Base-by-base conservation (phyloP, 2,329 filamentous ascomycete species). In the Didymella arachidicola region DNA sequence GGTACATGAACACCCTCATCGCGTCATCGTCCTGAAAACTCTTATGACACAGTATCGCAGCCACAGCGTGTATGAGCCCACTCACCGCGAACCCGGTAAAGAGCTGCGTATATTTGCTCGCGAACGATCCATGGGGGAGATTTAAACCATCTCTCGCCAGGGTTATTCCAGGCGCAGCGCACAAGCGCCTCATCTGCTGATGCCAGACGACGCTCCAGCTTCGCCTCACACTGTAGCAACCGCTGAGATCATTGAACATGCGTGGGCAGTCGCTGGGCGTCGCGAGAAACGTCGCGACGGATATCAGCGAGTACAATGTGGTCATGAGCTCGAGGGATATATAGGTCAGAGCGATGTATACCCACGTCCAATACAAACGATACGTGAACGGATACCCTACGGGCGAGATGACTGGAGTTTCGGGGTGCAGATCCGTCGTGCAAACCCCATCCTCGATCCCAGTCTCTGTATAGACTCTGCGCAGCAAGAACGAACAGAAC, bases 21-120 rank as follows among this genome's bases (percentile, higher is more conserved):
- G 65, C 58, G 0, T 43, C 60, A 39, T 69, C 63, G 14, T 69
- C 69, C 2, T 65, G 41, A 8, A 60, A 58, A 5, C 57, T 61
- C 1, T 48, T 30, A 53, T 63, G 49, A 4, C 47, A 52, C 8
- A 70, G 48, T 59, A 72, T 68, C 4, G 69, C 57, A 2, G 53
- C 69, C 0, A 30, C 60, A 0, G 36, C 62, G 43, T 75, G 72
- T 1, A 70, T 58, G 8, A 65, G 16, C 0, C 44, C 68, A 3
- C 66, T 71, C 6, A 70, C 30, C 2, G 57, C 54, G 48, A 75
- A 75, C 1, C 57, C 63, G 0, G 60, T 38, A 38, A 72, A 72
- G 4, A 74, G 66, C 58, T 74, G 72, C 1, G 72, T 19, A 39
- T 74, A 74, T 34, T 67, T 72, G 1, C 70, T 74, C 1, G 53